phyloP scores from a whole-genome alignment of 2,329 filamentous ascomycete genomes.

The Ophiostoma populinum region DNA sequence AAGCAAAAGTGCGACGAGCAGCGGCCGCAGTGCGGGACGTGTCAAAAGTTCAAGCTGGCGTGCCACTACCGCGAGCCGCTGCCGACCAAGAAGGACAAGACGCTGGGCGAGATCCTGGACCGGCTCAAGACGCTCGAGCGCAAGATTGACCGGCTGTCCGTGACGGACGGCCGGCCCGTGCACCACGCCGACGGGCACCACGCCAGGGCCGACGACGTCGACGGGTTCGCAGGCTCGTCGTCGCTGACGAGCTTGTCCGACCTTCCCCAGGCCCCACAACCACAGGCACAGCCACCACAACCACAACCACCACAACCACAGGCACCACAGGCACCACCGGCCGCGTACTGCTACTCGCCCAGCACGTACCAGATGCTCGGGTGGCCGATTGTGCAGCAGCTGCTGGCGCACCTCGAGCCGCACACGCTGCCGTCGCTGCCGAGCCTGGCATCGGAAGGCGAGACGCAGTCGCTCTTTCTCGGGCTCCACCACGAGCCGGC shows the following conservation, averaged over 20 bases:
- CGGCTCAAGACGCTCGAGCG: conserved; percentile 34
- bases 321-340: background rate
- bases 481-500: conserved; percentile 14
- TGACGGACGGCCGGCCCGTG: too few species aligned
- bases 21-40: conserved; percentile 42
- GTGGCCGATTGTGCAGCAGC: conserved; percentile 28
- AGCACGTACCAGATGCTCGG: conserved; percentile 33
- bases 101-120: conserved; percentile 41
- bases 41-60: conserved; percentile 36
- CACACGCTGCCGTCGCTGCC: conserved; percentile 13
- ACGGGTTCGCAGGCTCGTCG: too few species aligned
- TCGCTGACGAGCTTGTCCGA: too few species aligned
- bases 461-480: conserved; percentile 20
- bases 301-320: background rate
- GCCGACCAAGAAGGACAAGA: conserved; percentile 49
- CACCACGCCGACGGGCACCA: conserved; percentile 12
- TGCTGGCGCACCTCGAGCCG: conserved; percentile 19
- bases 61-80: conserved; percentile 43
- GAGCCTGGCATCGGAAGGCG: conserved; percentile 17
- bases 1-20: conserved; percentile 50
- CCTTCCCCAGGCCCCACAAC: background rate
- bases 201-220: background rate
- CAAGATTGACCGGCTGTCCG: conserved; percentile 32
- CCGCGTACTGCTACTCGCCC: conserved; percentile 18
- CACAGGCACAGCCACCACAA: background rate